phyloP scores from a whole-genome alignment of 2,329 filamentous ascomycete species.

The Metarhizium guizhouense region DNA sequence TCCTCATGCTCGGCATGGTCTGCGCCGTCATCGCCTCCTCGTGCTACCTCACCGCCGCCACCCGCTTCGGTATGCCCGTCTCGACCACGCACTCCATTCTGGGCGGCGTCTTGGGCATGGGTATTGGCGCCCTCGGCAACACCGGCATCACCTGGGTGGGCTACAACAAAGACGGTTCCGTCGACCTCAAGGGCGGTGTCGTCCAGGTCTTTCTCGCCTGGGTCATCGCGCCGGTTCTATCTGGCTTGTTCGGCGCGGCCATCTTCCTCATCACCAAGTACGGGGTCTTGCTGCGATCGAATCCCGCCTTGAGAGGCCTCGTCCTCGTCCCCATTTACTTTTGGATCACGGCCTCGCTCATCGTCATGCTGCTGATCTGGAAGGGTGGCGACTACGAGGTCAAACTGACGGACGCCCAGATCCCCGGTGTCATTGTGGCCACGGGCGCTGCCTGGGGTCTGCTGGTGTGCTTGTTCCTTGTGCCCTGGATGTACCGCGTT shows the following conservation, averaged over 20 bases:
- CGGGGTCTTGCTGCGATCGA: constrained; percentile 41
- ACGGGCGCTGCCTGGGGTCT: constrained; percentile 40
- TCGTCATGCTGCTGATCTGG: constrained; percentile 54
- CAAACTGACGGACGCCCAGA: constrained; percentile 36
- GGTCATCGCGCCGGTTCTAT: constrained; percentile 49
- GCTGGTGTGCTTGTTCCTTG: constrained; percentile 42
- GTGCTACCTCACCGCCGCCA: constrained; percentile 47
- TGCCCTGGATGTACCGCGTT: constrained; percentile 50
- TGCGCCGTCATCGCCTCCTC: constrained; percentile 46
- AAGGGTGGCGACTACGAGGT: constrained; percentile 38
- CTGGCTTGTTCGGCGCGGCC: constrained; percentile 42
- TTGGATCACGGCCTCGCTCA: constrained; percentile 42
- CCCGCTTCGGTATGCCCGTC: constrained; percentile 45
- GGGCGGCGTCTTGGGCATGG: constrained; percentile 50
- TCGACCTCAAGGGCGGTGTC: constrained; percentile 37
- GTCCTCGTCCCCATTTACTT: constrained; percentile 48
- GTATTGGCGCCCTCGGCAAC: constrained; percentile 44
- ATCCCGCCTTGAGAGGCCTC: constrained; percentile 45
- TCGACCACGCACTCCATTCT: constrained; percentile 55
- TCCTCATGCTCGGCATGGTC: constrained; percentile 51
- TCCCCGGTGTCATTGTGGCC: constrained; percentile 45
- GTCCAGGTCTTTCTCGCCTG: constrained; percentile 53
- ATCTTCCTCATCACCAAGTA: constrained; percentile 51
- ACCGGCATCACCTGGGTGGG: constrained; percentile 45
- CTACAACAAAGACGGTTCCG: constrained; percentile 27